phyloP scores from a whole-genome alignment of 768 basidiomycete species.

The Trametes elegans region DNA sequence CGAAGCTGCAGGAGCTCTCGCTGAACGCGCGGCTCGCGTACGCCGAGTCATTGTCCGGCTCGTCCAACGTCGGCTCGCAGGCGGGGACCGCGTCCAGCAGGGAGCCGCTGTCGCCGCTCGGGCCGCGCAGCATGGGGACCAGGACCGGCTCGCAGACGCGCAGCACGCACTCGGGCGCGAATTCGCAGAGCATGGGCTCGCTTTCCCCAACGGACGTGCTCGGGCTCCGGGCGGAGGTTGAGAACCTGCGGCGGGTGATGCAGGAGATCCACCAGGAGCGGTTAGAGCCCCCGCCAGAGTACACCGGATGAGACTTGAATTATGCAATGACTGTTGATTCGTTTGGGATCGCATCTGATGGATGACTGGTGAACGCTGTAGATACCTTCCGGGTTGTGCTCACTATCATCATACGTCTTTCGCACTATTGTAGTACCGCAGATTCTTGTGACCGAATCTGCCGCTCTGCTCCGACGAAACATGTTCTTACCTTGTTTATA shows the following conservation, averaged over 20 bases:
- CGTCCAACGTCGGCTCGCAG: not conserved
- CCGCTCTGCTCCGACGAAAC: too few relatives aligned
- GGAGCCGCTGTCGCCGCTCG: slow-evolving; percentile 9
- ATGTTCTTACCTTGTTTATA: too few relatives aligned
- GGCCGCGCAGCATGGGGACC: too few relatives aligned
- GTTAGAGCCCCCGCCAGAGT: slow-evolving; percentile 26
- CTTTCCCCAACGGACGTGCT: slow-evolving; percentile 23
- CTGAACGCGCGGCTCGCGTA: slow-evolving; percentile 5
- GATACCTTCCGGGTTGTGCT: too few relatives aligned
- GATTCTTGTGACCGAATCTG: too few relatives aligned
- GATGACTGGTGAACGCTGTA: too few relatives aligned
- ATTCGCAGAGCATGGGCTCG: not conserved
- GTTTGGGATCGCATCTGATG: not conserved
- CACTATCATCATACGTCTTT: too few relatives aligned
- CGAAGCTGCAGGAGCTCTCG: slow-evolving; percentile 4
- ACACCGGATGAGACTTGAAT: slow-evolving; percentile 6
- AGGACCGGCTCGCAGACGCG: not conserved
- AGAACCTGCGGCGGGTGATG: slow-evolving; percentile 28
- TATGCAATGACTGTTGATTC: not conserved
- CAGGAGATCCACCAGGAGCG: slow-evolving; percentile 25
- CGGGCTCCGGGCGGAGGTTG: slow-evolving; percentile 30
- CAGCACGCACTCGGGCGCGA: not conserved
- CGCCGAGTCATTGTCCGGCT: not conserved
- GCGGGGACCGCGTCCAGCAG: slow-evolving; percentile 5
- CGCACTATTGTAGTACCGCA: too few relatives aligned